Conservation (phyloP, 148 eudicot genomes). For the Gaultheria prostrata region DNA sequence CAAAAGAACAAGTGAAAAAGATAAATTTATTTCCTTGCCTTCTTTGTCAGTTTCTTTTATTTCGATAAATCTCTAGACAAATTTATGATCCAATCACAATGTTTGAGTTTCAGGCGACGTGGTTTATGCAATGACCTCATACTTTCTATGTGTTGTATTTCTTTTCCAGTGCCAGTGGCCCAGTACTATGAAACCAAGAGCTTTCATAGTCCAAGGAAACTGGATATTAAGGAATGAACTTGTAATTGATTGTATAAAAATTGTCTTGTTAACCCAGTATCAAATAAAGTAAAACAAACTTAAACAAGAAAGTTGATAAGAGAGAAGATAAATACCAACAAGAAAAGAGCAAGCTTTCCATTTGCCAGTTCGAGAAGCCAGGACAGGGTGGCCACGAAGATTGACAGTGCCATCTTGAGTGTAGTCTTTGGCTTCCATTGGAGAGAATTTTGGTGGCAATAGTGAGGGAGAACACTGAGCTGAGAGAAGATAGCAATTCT, state of each 20-base stretch:
- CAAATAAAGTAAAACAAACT: not conserved
- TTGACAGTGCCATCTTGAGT: slow-evolving; percentile 81
- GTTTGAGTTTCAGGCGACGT: not conserved
- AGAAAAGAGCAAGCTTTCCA: slow-evolving; percentile 92
- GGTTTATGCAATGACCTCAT: not conserved
- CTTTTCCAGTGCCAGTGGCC: too few species aligned
- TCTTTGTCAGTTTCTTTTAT: not conserved
- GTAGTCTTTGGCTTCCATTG: slow-evolving; percentile 48
- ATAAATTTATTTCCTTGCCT: not conserved
- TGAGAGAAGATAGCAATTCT: not conserved
- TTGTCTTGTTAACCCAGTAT: not conserved
- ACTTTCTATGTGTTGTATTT: not conserved
- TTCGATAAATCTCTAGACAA: not conserved
- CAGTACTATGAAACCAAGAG: not conserved
- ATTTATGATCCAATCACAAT: not conserved
- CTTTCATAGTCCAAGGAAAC: not conserved
- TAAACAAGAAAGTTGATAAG: not conserved
- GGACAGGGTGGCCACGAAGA: slow-evolving; percentile 65
- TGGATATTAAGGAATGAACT: not conserved
- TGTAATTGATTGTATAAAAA: not conserved
- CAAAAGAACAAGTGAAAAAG: not conserved
- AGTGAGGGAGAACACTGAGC: not conserved
- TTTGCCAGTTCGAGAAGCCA: slow-evolving; percentile 72
- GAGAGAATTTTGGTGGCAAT: not conserved
- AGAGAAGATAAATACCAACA: slow-evolving; percentile 39